Percentiles rank a stretch among this genome's conserved stretches.
Conservation (phyloP, 202 grass and related monocot species). For the Carex sylvatica region DNA sequence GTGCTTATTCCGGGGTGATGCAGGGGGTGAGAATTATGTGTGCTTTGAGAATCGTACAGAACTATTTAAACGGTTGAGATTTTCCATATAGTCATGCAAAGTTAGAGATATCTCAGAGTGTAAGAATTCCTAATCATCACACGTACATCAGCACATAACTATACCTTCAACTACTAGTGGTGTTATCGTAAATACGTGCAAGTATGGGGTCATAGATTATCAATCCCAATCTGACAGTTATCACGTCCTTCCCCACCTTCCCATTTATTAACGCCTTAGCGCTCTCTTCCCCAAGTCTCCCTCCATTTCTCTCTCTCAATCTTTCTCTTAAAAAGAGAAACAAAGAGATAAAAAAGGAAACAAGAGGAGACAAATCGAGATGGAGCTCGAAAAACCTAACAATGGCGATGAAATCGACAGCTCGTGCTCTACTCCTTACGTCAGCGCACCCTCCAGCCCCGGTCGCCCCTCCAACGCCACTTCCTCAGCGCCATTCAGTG, state of each 20-base stretch:
- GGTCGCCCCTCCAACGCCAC: conserved; percentile 32
- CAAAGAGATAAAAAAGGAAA: not conserved
- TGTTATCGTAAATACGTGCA: not conserved
- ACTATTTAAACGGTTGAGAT: no score
- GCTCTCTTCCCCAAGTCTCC: conserved; percentile 15
- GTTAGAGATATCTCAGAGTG: no score
- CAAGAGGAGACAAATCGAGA: conserved; percentile 34
- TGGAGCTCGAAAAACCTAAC: conserved; percentile 14
- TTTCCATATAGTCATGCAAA: no score
- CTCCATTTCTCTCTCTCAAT: conserved; percentile 31
- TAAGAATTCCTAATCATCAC: not conserved
- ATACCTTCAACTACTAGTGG: not conserved
- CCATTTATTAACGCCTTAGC: conserved; percentile 27
- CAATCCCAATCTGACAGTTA: conserved; percentile 23
- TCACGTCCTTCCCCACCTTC: not conserved
- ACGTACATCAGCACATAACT: not conserved
- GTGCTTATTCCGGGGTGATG: no score
- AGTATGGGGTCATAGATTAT: not conserved
- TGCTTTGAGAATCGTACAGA: no score
- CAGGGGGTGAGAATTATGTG: no score
- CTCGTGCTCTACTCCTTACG: conserved; percentile 74
- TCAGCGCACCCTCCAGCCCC: conserved; percentile 67
- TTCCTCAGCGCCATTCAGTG: not conserved
- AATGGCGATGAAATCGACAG: conserved; percentile 57
- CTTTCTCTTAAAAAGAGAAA: not conserved